phyloP scores from a whole-genome alignment of 176 grass and related monocot species.

The Carex kokanica region DNA sequence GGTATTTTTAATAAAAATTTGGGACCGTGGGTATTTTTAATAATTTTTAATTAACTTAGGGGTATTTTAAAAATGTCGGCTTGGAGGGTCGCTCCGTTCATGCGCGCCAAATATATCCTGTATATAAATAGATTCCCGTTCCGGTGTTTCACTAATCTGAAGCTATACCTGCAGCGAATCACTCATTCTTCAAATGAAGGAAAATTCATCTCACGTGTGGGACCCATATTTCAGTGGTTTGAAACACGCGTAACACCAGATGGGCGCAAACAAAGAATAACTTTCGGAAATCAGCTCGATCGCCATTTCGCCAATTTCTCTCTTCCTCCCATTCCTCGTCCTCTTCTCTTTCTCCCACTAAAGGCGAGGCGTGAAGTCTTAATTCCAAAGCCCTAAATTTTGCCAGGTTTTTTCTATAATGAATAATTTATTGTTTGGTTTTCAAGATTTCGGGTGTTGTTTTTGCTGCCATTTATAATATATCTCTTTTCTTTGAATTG shows the following conservation, averaged over 20 bases:
- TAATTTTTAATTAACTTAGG: too few relatives aligned
- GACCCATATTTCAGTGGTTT: background rate
- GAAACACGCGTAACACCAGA: background rate
- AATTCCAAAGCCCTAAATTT: background rate
- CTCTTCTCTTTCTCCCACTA: background rate
- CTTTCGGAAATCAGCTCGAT: background rate
- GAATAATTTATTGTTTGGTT: background rate
- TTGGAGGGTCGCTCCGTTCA: background rate
- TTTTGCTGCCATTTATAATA: background rate
- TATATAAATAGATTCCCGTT: conserved; percentile 11
- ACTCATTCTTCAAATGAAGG: background rate
- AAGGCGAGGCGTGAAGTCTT: background rate
- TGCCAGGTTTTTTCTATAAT: background rate
- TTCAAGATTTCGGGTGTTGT: background rate
- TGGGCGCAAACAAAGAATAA: background rate
- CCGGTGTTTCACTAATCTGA: background rate
- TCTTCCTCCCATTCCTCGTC: background rate
- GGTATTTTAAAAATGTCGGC: too few relatives aligned
- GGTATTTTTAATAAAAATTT: too few relatives aligned
- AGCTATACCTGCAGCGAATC: background rate
- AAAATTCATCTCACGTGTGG: too few relatives aligned
- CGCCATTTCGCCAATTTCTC: conserved; percentile 17
- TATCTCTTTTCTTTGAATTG: background rate
- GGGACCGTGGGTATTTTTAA: too few relatives aligned
- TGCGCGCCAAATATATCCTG: conserved; percentile 23